phyloP scores from a whole-genome alignment of 805 yeast genomes.

The Suhomyces sp. region DNA sequence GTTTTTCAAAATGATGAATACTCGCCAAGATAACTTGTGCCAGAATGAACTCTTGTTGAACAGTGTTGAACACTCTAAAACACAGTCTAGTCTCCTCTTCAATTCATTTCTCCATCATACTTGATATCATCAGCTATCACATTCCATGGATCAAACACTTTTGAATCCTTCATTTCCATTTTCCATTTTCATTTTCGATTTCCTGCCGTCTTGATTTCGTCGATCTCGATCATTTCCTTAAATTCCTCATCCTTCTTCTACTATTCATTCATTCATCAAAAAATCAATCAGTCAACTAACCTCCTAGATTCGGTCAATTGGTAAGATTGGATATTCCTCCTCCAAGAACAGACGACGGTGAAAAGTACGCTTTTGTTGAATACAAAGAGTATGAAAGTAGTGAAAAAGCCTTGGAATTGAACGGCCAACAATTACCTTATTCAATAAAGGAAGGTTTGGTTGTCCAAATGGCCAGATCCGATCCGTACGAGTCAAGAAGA shows the following conservation, averaged over 20 bases:
- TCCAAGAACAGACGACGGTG: constrained; percentile 56
- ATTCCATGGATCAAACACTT: neutral
- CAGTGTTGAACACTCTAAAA: neutral
- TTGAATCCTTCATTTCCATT: neutral
- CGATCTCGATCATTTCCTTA: neutral
- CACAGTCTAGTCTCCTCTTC: neutral
- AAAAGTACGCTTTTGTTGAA: constrained; percentile 64
- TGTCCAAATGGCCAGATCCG: constrained; percentile 56
- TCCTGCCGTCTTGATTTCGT: neutral
- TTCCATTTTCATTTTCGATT: neutral
- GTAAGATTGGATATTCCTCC: constrained; percentile 63
- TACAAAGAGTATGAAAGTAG: constrained; percentile 51
- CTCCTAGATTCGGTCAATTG: constrained; percentile 50
- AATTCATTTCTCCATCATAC: neutral
- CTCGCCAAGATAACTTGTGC: neutral
- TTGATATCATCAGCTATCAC: neutral
- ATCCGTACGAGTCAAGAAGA: constrained; percentile 45
- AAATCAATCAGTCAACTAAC: constrained; percentile 7
- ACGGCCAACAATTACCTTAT: constrained; percentile 44
- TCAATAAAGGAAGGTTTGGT: constrained; percentile 42
- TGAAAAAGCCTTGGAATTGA: constrained; percentile 49
- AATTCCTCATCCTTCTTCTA: neutral
- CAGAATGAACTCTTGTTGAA: neutral
- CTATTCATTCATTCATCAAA: constrained; percentile 3
- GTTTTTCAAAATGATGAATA: neutral